Evolutionary conservation across 2,329 filamentous ascomycete species (phyloP).

Genomic region (Neopestalotiopsis rosae): DNA sequence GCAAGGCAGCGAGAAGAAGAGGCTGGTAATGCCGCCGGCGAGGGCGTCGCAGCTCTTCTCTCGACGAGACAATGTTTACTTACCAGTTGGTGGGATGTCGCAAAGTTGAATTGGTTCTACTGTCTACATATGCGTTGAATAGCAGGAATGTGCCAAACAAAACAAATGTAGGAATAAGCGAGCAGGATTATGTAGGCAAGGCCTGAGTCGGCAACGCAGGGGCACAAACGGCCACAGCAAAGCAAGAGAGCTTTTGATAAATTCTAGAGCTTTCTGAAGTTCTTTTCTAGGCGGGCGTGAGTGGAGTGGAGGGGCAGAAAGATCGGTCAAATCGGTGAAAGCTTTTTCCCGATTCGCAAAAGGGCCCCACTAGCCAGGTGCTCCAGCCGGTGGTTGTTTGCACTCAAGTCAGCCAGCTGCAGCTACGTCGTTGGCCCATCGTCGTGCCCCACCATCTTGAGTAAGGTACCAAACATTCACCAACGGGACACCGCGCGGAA

Average conservation of each 20-base stretch:
- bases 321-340: neutral
- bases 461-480: too few relatives aligned
- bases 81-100: constrained; percentile 17
- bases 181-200: neutral
- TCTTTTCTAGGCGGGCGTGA: neutral
- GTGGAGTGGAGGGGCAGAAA: constrained; percentile 6
- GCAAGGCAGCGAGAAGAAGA: neutral
- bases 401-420: neutral
- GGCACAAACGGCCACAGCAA: constrained; percentile 10
- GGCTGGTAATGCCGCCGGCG: neutral
- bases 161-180: neutral
- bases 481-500: too few relatives aligned
- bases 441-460: neutral
- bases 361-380: neutral
- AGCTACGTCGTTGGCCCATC: neutral
- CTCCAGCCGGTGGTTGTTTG: neutral
- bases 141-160: neutral
- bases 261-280: constrained; percentile 15
- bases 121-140: constrained; percentile 10
- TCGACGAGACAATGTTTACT: neutral
- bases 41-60: neutral
- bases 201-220: constrained; percentile 8
- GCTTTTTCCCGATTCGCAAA: neutral
- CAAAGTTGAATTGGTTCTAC: neutral
- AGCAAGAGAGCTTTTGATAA: neutral